Base-by-base conservation (phyloP, 176 grass and related monocot species). In the Alloteropsis semialata region DNA sequence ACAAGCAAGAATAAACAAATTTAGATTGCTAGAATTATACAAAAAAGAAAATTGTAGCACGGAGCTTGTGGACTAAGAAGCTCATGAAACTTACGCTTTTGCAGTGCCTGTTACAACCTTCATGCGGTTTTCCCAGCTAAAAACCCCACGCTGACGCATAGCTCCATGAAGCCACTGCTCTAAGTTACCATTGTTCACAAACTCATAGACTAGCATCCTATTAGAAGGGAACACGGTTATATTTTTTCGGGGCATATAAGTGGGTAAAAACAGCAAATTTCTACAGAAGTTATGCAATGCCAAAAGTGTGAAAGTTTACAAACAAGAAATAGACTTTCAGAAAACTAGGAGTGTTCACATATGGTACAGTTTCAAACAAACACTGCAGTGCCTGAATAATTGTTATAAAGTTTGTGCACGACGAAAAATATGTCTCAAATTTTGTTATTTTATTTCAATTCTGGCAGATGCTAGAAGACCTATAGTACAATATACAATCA, bases 81-180 rank as follows among this genome's bases (percentile, higher is more conserved):
- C 50, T 55, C 49, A 15, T 62, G 50, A 65, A 74, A 90, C 96
- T 96, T 94, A 99, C 96, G 96, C 96, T 75, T 96, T 99, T 53
- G 96, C 96, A 30, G 91, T 99, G 80, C 96, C 93, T 50, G 85
- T 54, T 81, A 96, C 89, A 85, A 99, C 85, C 63, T 99, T 99
- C 90, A 99, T 96, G 29, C 96, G 96, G 78, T 86, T 96, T 81
- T 96, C 96, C 96, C 96, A 99, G 83, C 64, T 88, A 56, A 99
- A 90, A 83, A 87, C 89, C 73, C 93, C 91, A 77, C 50, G 84
- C 69, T 96, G 89, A 58, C 74, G 79, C 93, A 99, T 91, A 88
- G 93, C 89, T 84, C 96, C 93, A 82, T 99, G 96, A 78, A 99
- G 87, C 96, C 93, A 99, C 88, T 99, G 96, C 69, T 99, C 96